Conservation (phyloP, 148 eudicot species). For the Chenopodium berlandieri region DNA sequence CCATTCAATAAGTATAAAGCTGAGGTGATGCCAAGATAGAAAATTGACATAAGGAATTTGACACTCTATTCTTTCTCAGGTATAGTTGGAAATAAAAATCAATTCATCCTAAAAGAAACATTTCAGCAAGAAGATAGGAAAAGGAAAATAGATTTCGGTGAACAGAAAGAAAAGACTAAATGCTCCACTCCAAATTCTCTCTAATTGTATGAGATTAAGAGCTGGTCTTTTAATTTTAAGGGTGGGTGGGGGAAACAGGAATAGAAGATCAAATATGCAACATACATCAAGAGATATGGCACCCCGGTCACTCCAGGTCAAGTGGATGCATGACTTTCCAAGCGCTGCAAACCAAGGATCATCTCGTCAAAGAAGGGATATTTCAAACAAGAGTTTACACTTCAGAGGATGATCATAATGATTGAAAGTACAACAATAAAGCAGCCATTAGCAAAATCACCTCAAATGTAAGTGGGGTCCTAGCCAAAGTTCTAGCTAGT, state of each 20-base stretch:
- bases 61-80: background rate
- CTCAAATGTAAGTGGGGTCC: conserved; percentile 51
- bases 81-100: background rate
- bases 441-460: conserved; percentile 4
- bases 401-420: background rate
- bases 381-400: background rate
- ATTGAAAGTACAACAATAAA: background rate
- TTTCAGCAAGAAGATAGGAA: background rate
- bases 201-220: background rate
- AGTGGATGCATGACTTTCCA: conserved; percentile 89
- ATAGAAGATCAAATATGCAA: conserved; percentile 7
- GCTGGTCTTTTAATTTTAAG: background rate
- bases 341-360: conserved; percentile 91
- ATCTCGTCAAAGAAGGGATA: conserved; percentile 42
- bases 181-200: background rate
- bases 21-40: background rate
- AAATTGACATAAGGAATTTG: background rate
- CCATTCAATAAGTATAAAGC: background rate
- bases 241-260: background rate
- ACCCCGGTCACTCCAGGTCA: conserved; percentile 93
- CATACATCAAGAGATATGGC: conserved; percentile 96
- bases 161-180: background rate
- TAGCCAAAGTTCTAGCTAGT: conserved; percentile 77
- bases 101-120: background rate
- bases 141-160: background rate